Percentiles rank a stretch among this genome's conserved stretches.
Conservation (phyloP, 2,329 filamentous ascomycete species). For the Cyphellophora europaea region DNA sequence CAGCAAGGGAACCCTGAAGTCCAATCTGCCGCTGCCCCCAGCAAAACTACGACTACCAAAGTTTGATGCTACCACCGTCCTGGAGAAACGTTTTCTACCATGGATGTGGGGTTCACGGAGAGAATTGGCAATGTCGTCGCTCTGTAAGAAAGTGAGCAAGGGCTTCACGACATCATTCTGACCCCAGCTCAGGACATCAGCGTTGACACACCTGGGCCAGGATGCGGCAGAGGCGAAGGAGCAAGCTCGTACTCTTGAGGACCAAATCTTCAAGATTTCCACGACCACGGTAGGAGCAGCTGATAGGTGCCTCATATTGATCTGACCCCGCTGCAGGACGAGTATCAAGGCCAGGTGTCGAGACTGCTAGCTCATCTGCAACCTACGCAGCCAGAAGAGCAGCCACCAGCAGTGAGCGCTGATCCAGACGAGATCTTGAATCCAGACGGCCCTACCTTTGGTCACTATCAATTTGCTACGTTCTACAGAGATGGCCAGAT, state of each 20-base stretch:
- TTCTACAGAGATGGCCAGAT: slow-evolving; percentile 62
- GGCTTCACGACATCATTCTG: background rate
- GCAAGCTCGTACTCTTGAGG: slow-evolving; percentile 59
- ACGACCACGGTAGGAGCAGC: too few species aligned
- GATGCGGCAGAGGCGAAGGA: slow-evolving; percentile 36
- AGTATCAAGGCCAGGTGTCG: slow-evolving; percentile 39
- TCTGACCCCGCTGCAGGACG: too few species aligned
- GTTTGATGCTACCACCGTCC: too few species aligned
- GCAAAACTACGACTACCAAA: too few species aligned
- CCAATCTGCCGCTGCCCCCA: too few species aligned
- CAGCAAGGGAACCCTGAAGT: too few species aligned
- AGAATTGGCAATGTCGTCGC: slow-evolving; percentile 55
- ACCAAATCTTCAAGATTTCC: slow-evolving; percentile 41
- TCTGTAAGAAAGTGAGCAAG: slow-evolving; percentile 51
- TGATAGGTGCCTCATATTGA: too few species aligned
- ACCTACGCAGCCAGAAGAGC: slow-evolving; percentile 13
- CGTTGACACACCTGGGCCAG: slow-evolving; percentile 35
- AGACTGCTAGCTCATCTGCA: slow-evolving; percentile 27
- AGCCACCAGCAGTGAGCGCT: slow-evolving; percentile 8
- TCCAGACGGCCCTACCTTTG: slow-evolving; percentile 34
- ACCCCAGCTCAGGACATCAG: slow-evolving; percentile 35
- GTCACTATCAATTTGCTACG: slow-evolving; percentile 46
- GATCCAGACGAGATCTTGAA: slow-evolving; percentile 15
- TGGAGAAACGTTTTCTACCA: too few species aligned
- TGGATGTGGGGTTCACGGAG: slow-evolving; percentile 45